Evolutionary conservation across 768 basidiomycete species (phyloP).

Genomic region (Gymnopilus dilepis): DNA sequence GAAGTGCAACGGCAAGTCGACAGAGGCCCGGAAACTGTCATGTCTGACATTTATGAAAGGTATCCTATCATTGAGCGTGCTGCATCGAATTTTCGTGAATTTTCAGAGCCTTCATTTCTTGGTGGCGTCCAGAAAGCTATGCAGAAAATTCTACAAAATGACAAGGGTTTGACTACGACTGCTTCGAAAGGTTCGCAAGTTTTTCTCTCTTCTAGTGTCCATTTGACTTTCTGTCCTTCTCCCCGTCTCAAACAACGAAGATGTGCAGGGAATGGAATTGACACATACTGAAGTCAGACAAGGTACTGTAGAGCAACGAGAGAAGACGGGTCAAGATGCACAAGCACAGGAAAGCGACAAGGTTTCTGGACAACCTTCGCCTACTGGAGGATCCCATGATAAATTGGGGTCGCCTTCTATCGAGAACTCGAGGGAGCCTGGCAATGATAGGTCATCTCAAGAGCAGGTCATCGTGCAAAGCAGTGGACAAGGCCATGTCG

Average conservation of each 20-base stretch:
- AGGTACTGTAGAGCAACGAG: conserved; percentile 8
- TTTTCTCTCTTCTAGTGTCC: background rate
- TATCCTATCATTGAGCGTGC: conserved; percentile 73
- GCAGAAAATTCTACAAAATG: conserved; percentile 50
- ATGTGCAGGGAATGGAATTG: conserved; percentile 1
- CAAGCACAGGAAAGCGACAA: background rate
- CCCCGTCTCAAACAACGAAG: background rate
- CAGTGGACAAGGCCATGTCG: background rate
- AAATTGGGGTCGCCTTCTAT: background rate
- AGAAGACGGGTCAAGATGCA: conserved; percentile 16
- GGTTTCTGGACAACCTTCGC: background rate
- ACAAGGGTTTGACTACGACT: conserved; percentile 26
- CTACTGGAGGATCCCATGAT: background rate
- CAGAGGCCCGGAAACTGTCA: background rate
- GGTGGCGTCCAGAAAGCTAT: conserved; percentile 47
- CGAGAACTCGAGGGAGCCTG: background rate
- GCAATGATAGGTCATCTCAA: background rate
- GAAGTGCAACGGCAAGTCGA: conserved; percentile 67
- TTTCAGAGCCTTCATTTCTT: conserved; percentile 53
- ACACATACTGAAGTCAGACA: conserved; percentile 5
- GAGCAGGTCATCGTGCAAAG: background rate
- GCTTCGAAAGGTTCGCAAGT: conserved; percentile 20
- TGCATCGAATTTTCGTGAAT: conserved; percentile 51
- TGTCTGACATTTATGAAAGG: conserved; percentile 36
- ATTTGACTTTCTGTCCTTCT: conserved; percentile 8